Evolutionary conservation across 2,329 filamentous ascomycete species (phyloP).

Genomic region (Scytalidium lignicola): DNA sequence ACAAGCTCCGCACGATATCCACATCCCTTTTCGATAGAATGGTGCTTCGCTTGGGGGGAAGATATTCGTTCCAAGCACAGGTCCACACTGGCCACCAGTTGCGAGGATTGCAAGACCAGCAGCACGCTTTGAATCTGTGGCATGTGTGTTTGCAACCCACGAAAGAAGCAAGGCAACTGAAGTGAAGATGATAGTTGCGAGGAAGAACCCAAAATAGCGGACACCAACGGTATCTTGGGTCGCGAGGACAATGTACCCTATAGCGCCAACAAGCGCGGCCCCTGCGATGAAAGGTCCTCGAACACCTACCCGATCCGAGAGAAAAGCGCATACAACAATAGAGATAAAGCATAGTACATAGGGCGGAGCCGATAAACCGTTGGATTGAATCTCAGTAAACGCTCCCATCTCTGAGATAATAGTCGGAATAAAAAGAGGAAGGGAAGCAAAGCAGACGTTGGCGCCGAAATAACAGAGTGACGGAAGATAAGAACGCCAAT

Average conservation of each 20-base stretch:
- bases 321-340: conserved; percentile 63
- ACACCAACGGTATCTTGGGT: conserved; percentile 40
- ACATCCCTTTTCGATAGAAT: conserved; percentile 6
- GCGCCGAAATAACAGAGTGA: conserved; percentile 77
- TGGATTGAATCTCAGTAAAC: conserved; percentile 58
- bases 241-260: conserved; percentile 54
- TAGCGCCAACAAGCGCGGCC: conserved; percentile 59
- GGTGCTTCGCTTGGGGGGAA: conserved; percentile 33
- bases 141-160: conserved; percentile 82
- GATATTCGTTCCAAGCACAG: conserved; percentile 41
- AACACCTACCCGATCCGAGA: conserved; percentile 60
- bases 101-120: conserved; percentile 73
- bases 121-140: conserved; percentile 60
- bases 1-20: conserved; percentile 24
- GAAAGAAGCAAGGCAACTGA: conserved; percentile 4
- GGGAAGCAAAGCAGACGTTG: conserved; percentile 78
- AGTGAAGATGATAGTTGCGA: conserved; percentile 73
- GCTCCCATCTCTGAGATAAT: conserved; percentile 67
- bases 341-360: conserved; percentile 68
- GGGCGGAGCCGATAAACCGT: conserved; percentile 73
- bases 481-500: conserved; percentile 67
- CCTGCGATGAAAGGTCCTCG: conserved; percentile 61
- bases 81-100: conserved; percentile 45
- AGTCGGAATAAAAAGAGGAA: conserved; percentile 79
- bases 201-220: conserved; percentile 72